Evolutionary conservation across 768 basidiomycete species (phyloP).

Genomic region (Lactifluus pinguis): DNA sequence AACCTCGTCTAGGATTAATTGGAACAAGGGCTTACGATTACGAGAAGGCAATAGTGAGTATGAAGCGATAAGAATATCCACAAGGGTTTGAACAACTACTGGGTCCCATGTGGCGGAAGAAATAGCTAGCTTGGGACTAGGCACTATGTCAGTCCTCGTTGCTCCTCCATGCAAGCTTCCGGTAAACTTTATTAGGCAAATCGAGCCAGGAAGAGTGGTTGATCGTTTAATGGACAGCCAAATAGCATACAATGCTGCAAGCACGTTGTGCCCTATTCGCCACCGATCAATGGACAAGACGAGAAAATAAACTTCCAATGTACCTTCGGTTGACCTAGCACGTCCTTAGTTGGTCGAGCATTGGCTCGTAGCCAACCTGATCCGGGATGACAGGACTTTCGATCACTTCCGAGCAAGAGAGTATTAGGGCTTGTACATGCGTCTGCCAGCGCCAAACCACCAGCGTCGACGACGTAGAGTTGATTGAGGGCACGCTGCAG

Average conservation of each 20-base stretch:
- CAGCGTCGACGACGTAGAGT: not conserved
- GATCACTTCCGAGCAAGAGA: not conserved
- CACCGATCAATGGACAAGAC: not conserved
- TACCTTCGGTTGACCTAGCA: not conserved
- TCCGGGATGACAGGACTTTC: not conserved
- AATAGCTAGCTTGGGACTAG: not conserved
- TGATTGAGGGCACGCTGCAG: constrained; percentile 2
- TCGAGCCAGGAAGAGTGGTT: not conserved
- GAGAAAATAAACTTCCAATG: not conserved
- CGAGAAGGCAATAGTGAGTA: not conserved
- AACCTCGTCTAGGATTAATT: not conserved
- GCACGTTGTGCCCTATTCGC: constrained; percentile 10
- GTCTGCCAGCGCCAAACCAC: not conserved
- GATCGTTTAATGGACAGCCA: not conserved
- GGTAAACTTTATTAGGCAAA: not conserved
- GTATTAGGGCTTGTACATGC: not conserved
- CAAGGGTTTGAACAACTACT: not conserved
- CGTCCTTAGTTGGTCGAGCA: not conserved
- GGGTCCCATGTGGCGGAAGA: not conserved
- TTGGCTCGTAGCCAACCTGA: not conserved
- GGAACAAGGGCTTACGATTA: not conserved
- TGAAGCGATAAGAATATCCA: not conserved
- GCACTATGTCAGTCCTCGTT: not conserved
- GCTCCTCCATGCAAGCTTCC: not conserved
- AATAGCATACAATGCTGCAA: constrained; percentile 1